These are phyloP conservation scores for Yarrowia divulgata DNA, from an alignment of 805 yeast species.

Conservation along the genomic window DNA sequence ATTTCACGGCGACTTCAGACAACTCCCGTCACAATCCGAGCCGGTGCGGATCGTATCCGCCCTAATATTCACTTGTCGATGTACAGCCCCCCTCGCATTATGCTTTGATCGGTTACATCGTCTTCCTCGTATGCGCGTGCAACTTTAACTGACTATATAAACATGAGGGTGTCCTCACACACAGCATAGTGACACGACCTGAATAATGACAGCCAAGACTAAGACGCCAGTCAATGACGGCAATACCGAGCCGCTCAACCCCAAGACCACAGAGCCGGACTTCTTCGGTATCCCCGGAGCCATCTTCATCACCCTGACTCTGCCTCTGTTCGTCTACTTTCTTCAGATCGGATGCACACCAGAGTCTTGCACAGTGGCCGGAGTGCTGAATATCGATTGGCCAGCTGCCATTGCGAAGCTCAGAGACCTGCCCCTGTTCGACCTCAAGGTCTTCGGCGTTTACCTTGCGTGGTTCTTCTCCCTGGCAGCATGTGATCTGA, in stretches of 20 bases:
- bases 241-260: constrained; percentile 57
- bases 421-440: constrained; percentile 57
- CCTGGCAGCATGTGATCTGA: constrained; percentile 66
- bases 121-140: constrained; percentile 31
- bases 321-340: constrained; percentile 68
- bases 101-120: constrained; percentile 2
- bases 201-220: constrained; percentile 6
- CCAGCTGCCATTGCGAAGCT: constrained; percentile 42
- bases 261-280: constrained; percentile 72
- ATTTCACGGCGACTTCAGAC: too few relatives aligned
- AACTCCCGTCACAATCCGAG: background rate
- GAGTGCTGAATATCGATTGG: constrained; percentile 41
- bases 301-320: constrained; percentile 63
- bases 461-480: constrained; percentile 77
- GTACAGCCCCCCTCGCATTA: constrained; percentile 19
- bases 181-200: background rate
- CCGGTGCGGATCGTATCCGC: constrained; percentile 3
- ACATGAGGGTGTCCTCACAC: background rate
- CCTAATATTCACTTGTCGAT: background rate
- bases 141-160: constrained; percentile 31
- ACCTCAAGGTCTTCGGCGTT: constrained; percentile 47
- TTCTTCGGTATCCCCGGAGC: constrained; percentile 85
- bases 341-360: constrained; percentile 71
- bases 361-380: constrained; percentile 48
- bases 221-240: constrained; percentile 7